Conservation (phyloP, 495 filamentous ascomycete species). For the Xylaria grammica region DNA sequence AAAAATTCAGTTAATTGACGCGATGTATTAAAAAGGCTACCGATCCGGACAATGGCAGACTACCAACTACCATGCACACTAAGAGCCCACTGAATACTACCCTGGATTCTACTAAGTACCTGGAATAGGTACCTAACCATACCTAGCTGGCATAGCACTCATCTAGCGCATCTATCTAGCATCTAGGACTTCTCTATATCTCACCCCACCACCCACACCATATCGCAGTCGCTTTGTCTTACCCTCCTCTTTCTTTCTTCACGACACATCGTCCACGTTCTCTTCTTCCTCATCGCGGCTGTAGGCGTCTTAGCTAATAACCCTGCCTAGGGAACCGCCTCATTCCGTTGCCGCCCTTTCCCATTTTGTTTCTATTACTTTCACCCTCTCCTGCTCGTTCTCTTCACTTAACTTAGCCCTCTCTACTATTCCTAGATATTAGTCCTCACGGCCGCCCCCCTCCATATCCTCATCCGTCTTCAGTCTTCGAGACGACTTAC, state of each 20-base stretch:
- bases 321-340: slow-evolving; percentile 62
- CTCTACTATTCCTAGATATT: slow-evolving; percentile 28
- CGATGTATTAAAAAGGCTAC: slow-evolving; percentile 24
- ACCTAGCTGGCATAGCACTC: neutral
- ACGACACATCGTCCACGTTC: slow-evolving; percentile 53
- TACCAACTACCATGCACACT: neutral
- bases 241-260: slow-evolving; percentile 55
- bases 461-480: neutral
- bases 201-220: slow-evolving; percentile 50
- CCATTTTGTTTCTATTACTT: slow-evolving; percentile 43
- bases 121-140: slow-evolving; percentile 6
- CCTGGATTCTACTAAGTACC: too few relatives aligned
- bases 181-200: slow-evolving; percentile 41
- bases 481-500: neutral
- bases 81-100: too few relatives aligned
- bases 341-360: slow-evolving; percentile 57
- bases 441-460: slow-evolving; percentile 22
- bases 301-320: slow-evolving; percentile 62
- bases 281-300: slow-evolving; percentile 57
- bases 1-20: slow-evolving; percentile 21
- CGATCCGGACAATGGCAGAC: slow-evolving; percentile 22
- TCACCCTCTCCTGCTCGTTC: slow-evolving; percentile 25
- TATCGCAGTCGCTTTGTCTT: slow-evolving; percentile 37
- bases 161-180: neutral
- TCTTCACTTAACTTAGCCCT: slow-evolving; percentile 27